Conservation (phyloP, 768 basidiomycete species). For the Boletus sensibilis region DNA sequence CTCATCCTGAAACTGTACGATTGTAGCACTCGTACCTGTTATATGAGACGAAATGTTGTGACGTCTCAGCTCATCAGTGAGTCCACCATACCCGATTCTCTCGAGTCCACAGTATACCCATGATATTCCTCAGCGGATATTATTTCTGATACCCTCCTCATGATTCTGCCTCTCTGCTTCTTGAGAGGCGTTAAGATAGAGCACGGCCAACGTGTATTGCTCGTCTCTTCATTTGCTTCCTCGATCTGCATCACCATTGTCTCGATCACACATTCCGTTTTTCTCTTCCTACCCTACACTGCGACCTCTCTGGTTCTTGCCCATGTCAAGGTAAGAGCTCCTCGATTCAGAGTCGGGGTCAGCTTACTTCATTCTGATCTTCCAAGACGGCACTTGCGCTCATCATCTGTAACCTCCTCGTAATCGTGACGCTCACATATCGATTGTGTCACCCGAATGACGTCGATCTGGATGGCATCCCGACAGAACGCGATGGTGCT, state of each 20-base stretch:
- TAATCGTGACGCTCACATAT: conserved; percentile 11
- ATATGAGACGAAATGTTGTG: too few relatives aligned
- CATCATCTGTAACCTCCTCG: conserved; percentile 9
- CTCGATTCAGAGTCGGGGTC: neutral
- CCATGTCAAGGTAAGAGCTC: conserved; percentile 9
- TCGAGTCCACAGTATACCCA: neutral
- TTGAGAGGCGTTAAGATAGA: conserved; percentile 5
- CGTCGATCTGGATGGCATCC: neutral
- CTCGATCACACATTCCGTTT: conserved; percentile 8
- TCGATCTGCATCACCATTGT: conserved; percentile 13
- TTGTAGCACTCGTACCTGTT: neutral
- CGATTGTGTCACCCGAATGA: neutral
- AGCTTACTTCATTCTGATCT: neutral
- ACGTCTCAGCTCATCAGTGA: neutral
- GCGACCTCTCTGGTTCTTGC: neutral
- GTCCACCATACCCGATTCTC: neutral
- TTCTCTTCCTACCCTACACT: neutral
- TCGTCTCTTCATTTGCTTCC: conserved; percentile 11
- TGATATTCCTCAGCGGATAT: conserved; percentile 6
- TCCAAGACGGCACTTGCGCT: conserved; percentile 16
- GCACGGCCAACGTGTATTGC: neutral
- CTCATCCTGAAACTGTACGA: neutral
- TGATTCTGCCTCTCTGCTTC: conserved; percentile 2
- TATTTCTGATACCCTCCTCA: conserved; percentile 8
- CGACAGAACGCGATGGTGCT: neutral